A percentile compares a stretch with the other conserved stretches of the same genome.
phyloP scores from a whole-genome alignment of 345 rosid genomes.

The Boechera stricta region DNA sequence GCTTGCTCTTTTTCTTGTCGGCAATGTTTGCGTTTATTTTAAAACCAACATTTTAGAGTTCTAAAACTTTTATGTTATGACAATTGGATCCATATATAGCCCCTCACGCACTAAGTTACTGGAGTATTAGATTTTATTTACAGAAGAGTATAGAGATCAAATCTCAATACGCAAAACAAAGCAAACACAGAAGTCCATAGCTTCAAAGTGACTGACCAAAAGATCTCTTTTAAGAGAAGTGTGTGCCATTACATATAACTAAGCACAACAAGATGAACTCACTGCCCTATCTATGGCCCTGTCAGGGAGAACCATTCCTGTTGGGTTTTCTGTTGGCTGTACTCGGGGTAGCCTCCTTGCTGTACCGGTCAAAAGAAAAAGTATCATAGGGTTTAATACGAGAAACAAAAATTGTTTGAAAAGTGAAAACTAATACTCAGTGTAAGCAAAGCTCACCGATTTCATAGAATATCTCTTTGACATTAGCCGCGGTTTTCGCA shows the following conservation, averaged over 20 bases:
- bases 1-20: background rate
- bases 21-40: background rate
- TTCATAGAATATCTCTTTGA: conserved; percentile 88
- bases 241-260: conserved; percentile 42
- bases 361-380: conserved; percentile 40
- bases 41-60: background rate
- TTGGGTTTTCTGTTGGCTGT: conserved; percentile 81
- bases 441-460: conserved; percentile 57
- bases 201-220: conserved; percentile 25
- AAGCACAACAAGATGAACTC: conserved; percentile 82
- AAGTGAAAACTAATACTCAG: background rate
- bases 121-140: background rate
- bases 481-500: conserved; percentile 90
- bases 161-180: conserved; percentile 14
- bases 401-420: background rate
- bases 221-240: conserved; percentile 16
- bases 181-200: conserved; percentile 30
- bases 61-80: background rate
- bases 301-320: conserved; percentile 91
- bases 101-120: background rate
- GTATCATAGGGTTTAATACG: conserved; percentile 7
- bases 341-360: conserved; percentile 86
- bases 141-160: background rate
- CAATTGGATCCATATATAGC: background rate
- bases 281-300: conserved; percentile 72